A percentile compares a stretch with the other conserved stretches of the same genome.
phyloP scores from a whole-genome alignment of 2,329 filamentous ascomycete genomes.

The Fusarium decemcellulare region DNA sequence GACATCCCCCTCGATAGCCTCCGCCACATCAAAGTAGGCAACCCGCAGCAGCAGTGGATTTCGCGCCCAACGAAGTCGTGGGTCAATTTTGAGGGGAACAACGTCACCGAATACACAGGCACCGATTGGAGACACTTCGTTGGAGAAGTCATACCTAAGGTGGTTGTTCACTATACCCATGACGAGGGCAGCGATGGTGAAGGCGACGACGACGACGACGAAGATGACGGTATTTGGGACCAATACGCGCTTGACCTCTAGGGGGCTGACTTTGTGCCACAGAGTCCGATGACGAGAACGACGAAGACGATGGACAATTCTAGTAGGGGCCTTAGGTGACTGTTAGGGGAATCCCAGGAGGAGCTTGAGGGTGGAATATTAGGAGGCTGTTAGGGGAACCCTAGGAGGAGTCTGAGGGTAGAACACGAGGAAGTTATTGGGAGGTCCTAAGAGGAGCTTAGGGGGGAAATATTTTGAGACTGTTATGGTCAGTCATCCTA shows the following conservation, averaged over 20 bases:
- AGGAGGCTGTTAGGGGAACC: no score
- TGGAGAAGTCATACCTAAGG: constrained; percentile 44
- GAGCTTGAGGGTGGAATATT: no score
- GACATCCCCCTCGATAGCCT: constrained; percentile 51
- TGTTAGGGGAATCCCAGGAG: no score
- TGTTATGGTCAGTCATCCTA: no score
- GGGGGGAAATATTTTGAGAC: no score
- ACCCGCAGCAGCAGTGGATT: constrained; percentile 46
- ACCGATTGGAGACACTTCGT: constrained; percentile 54
- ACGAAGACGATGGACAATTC: constrained; percentile 5
- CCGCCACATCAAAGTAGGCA: constrained; percentile 50
- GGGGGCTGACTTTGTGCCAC: constrained; percentile 32
- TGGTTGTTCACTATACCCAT: constrained; percentile 26
- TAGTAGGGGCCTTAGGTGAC: neutral
- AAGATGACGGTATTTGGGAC: constrained; percentile 48
- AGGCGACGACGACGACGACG: constrained; percentile 33
- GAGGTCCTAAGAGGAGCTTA: no score
- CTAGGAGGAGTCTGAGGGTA: no score
- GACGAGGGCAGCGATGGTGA: constrained; percentile 29
- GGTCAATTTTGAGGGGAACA: constrained; percentile 27
- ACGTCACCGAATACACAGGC: constrained; percentile 49
- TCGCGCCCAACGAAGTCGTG: constrained; percentile 15
- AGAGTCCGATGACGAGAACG: constrained; percentile 22
- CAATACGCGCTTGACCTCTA: constrained; percentile 47
- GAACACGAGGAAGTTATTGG: no score